A percentile compares a stretch with the other conserved stretches of the same genome.
Evolutionary conservation across 2,329 filamentous ascomycete species (phyloP).

Genomic region (Penicillium nordicum): DNA sequence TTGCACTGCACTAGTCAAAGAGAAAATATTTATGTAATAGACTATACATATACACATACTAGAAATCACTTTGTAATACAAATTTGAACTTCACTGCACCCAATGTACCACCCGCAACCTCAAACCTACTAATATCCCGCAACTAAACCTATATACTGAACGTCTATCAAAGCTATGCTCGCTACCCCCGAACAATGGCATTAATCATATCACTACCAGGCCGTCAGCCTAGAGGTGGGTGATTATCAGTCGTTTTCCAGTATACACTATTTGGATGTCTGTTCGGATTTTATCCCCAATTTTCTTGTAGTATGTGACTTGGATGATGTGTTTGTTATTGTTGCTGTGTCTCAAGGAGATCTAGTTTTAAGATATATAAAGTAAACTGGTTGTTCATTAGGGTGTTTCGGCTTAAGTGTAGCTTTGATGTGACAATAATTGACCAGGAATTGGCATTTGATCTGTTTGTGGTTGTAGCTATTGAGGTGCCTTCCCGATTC

Average conservation of each 20-base stretch:
- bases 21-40: neutral
- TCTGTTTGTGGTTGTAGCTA: neutral
- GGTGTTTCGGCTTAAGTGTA: neutral
- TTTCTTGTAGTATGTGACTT: neutral
- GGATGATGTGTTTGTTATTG: neutral
- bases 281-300: neutral
- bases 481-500: neutral
- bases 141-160: neutral
- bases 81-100: neutral
- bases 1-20: neutral
- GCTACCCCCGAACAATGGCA: neutral
- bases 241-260: too few species aligned
- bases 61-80: neutral
- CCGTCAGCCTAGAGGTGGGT: neutral
- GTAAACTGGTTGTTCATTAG: neutral
- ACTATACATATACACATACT: too few species aligned
- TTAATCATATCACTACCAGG: neutral
- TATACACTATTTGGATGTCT: neutral
- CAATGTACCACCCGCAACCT: neutral
- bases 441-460: neutral
- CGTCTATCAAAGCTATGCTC: neutral
- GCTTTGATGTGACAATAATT: neutral
- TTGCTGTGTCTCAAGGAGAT: neutral
- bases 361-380: neutral
- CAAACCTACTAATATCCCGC: neutral